Conservation (phyloP, 1,139 yeast species). For the Blastobotrys malaysiensis region DNA sequence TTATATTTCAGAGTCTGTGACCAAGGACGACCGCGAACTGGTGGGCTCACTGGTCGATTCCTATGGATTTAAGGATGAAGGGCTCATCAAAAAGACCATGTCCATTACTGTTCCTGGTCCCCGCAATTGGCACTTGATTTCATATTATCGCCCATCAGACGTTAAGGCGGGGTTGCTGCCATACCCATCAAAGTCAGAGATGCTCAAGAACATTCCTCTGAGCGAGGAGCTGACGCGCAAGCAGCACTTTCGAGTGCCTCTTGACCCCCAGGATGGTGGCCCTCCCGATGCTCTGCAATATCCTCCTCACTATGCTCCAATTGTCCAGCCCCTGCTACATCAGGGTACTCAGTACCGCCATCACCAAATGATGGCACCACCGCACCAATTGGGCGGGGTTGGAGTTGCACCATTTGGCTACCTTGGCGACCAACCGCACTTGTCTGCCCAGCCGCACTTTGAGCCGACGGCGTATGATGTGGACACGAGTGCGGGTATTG, state of each 20-base stretch:
- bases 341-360: constrained; percentile 3
- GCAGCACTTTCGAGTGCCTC: constrained; percentile 48
- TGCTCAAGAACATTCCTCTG: constrained; percentile 48
- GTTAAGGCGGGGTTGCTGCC: constrained; percentile 52
- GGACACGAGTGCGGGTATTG: neutral
- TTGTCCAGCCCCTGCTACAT: constrained; percentile 9
- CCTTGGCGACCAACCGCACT: constrained; percentile 7
- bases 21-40: constrained; percentile 29
- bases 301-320: neutral
- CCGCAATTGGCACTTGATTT: constrained; percentile 56
- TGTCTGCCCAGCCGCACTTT: neutral
- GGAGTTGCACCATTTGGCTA: neutral
- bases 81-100: constrained; percentile 77
- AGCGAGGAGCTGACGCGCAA: constrained; percentile 56
- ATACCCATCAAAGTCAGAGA: constrained; percentile 53
- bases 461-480: neutral
- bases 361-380: constrained; percentile 1
- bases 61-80: constrained; percentile 66
- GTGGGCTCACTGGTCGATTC: constrained; percentile 56
- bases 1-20: constrained; percentile 4
- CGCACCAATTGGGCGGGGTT: neutral
- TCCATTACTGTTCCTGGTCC: constrained; percentile 46
- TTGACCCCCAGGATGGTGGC: constrained; percentile 26
- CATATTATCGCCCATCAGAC: constrained; percentile 73
- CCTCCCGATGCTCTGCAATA: constrained; percentile 1